These are phyloP conservation scores for Triangularia verruculosa DNA, from an alignment of 2,329 filamentous ascomycete species.

Conservation along the genomic window DNA sequence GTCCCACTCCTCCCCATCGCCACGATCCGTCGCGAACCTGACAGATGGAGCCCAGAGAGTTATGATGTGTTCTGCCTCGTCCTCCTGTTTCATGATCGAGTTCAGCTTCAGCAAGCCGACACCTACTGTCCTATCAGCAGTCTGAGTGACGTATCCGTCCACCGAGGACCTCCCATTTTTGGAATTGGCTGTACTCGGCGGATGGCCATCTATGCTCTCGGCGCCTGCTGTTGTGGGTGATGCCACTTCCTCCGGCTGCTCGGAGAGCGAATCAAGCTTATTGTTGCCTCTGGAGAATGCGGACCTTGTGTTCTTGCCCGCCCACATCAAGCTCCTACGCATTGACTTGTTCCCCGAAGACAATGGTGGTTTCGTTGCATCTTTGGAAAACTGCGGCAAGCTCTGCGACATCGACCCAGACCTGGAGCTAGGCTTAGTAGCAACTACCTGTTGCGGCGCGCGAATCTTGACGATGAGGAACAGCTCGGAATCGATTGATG, in stretches of 20 bases:
- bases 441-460: slow-evolving; percentile 51
- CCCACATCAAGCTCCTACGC: slow-evolving; percentile 69
- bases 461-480: slow-evolving; percentile 83
- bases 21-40: slow-evolving; percentile 52
- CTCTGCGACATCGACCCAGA: slow-evolving; percentile 46
- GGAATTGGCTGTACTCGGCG: slow-evolving; percentile 58
- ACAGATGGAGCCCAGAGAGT: slow-evolving; percentile 70
- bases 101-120: slow-evolving; percentile 77
- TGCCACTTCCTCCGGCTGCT: slow-evolving; percentile 44
- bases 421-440: slow-evolving; percentile 49
- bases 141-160: slow-evolving; percentile 37
- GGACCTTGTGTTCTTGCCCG: slow-evolving; percentile 54
- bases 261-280: slow-evolving; percentile 57
- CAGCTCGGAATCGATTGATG: slow-evolving; percentile 66
- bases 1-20: slow-evolving; percentile 66
- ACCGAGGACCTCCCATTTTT: slow-evolving; percentile 37
- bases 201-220: slow-evolving; percentile 46
- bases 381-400: slow-evolving; percentile 38
- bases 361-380: slow-evolving; percentile 47
- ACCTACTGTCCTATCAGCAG: slow-evolving; percentile 68
- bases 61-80: slow-evolving; percentile 72
- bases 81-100: slow-evolving; percentile 65
- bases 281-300: slow-evolving; percentile 51
- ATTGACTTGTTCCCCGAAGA: slow-evolving; percentile 52
- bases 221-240: slow-evolving; percentile 34